Base-by-base conservation (phyloP, 192 early-diverging fungal genomes). In the Cetraspora pellucida region DNA sequence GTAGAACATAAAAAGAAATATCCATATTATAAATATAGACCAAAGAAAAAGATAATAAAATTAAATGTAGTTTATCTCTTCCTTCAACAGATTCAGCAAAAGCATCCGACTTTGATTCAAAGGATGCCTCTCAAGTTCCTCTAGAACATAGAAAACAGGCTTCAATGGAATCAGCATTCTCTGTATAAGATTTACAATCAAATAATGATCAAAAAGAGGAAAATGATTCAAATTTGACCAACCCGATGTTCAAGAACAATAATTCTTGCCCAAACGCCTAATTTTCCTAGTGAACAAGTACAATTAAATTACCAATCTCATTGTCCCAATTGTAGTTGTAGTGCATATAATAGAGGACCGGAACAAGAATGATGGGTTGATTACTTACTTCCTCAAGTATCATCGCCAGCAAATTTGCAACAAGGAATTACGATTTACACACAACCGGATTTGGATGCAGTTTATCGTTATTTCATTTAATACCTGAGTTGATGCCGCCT, bases 1-100 rank as follows among this genome's bases (percentile, higher is more conserved):
- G 73, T 75, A 1, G 73, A 75, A 52, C 73, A 75, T 52, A 75
- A 75, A 63, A 75, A 58, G 45, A 75, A 63, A 47, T 63, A 75
- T 16, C 73, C 73, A 4, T 75, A 59, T 54, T 75, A 75, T 30
- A 75, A 75, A 31, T 75, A 75, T 50, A 75, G 57, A 63, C 73
- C 73, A 49, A 55, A 75, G 63, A 75, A 75, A 50, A 75, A 27
- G 59, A 75, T 50, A 47, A n/a, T 44, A 75, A 75, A 63, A 75
- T 16, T 46, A 75, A 63, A 63, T 6, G 25, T n/a, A 59, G 23
- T 55, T 30, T 54, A 55, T 9, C 23, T 21, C 16, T 11, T 16
- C 31, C 43, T 17, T 66, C 64, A 66, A 17, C 13, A 10, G 64
- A 66, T 66, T 66, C 64, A 17, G 19, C 14, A 5, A 31, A 8